Evolutionary conservation across 2,329 filamentous ascomycete species (phyloP).

Genomic region (Phialophora expanda): DNA sequence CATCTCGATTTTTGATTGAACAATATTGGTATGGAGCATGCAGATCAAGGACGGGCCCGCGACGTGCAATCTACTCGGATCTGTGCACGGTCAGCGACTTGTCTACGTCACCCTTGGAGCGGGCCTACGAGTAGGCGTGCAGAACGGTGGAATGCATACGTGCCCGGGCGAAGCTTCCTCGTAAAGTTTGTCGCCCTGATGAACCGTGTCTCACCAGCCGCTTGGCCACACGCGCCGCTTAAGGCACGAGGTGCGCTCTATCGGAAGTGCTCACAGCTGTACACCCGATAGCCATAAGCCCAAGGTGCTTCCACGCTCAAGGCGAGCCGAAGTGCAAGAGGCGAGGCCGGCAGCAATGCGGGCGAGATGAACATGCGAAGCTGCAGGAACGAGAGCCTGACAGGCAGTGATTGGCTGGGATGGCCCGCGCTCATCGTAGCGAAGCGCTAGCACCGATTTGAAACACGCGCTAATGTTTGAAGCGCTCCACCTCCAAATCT

Average conservation of each 20-base stretch:
- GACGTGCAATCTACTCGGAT: constrained; percentile 6
- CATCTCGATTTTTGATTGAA: not conserved
- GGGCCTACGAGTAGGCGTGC: too few relatives aligned
- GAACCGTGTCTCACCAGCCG: constrained; percentile 20
- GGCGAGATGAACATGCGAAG: not conserved
- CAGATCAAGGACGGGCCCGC: not conserved
- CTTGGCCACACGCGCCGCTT: constrained; percentile 3
- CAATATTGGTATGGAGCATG: not conserved
- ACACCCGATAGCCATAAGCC: not conserved
- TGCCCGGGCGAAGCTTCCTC: not conserved
- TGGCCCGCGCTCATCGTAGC: constrained; percentile 9
- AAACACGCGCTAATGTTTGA: constrained; percentile 39
- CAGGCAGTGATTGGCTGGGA: constrained; percentile 15
- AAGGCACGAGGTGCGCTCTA: not conserved
- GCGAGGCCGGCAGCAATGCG: not conserved
- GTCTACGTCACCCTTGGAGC: constrained; percentile 9
- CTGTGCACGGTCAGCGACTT: not conserved
- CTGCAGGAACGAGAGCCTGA: constrained; percentile 20
- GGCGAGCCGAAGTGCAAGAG: not conserved
- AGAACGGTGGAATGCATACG: not conserved
- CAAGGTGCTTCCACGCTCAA: not conserved
- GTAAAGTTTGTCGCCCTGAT: not conserved
- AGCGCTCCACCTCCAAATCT: constrained; percentile 20
- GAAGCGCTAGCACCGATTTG: constrained; percentile 30
- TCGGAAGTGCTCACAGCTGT: not conserved